These are phyloP conservation scores for Vitis riparia DNA, from an alignment of 164 flowering plant species.

Conservation along the genomic window DNA sequence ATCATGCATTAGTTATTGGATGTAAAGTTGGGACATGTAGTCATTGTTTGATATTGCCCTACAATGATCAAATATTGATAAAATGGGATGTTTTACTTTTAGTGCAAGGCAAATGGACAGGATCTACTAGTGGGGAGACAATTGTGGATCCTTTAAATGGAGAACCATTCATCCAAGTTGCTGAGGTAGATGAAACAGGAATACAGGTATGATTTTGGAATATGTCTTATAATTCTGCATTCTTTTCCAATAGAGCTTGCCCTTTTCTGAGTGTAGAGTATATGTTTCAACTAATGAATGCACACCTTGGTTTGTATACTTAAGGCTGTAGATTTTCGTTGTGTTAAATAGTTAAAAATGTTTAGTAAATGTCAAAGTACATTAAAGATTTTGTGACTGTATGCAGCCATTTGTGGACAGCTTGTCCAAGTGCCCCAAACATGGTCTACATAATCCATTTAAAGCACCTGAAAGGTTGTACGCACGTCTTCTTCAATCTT, in stretches of 20 bases:
- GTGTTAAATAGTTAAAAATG: neutral
- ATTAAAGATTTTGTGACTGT: constrained; percentile 4
- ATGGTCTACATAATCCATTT: constrained; percentile 95
- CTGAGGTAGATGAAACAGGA: constrained; percentile 75
- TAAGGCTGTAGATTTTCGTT: neutral
- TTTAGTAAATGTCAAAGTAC: neutral
- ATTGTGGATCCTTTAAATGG: constrained; percentile 92
- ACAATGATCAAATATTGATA: neutral
- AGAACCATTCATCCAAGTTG: constrained; percentile 83
- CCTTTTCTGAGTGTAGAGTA: neutral
- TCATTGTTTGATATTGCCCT: neutral
- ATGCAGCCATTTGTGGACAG: constrained; percentile 96
- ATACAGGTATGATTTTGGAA: constrained; percentile 47
- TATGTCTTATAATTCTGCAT: neutral
- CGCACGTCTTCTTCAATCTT: neutral
- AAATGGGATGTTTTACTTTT: neutral
- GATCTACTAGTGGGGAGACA: constrained; percentile 60
- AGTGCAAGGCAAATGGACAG: constrained; percentile 93
- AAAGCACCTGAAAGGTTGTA: constrained; percentile 84
- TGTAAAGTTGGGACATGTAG: no score
- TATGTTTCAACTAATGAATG: neutral
- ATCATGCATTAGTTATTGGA: no score
- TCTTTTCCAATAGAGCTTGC: neutral
- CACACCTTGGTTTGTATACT: neutral
- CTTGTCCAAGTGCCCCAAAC: constrained; percentile 88